Base-by-base conservation (phyloP, 768 basidiomycete species). In the Boletus fagicola region DNA sequence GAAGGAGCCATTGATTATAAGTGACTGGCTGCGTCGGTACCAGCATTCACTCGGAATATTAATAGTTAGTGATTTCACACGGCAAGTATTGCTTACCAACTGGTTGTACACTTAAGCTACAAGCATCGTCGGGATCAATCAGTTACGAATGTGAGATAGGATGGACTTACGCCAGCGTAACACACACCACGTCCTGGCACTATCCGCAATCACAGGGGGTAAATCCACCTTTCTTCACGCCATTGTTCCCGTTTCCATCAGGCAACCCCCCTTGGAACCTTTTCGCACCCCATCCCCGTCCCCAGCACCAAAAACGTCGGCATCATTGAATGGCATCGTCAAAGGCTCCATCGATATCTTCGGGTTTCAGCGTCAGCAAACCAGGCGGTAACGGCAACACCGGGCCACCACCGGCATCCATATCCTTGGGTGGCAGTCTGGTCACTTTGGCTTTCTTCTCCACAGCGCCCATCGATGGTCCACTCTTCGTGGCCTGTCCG, bases 401-500 rank as follows among this genome's bases (percentile, higher is more conserved):
- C 33, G 58, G 20, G 12, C 65, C 68, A 33, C 54, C 54, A 28
- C 65, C n/a, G n/a, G n/a, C n/a, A n/a, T n/a, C 16, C 56, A 49
- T 55, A 55, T 58, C 70, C 65, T 68, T 68, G 26, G 62, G 56
- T 11, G 63, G 64, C 26, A 52, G 64, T 60, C 56, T 66, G 33
- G 52, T 60, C 58, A 46, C 72, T 56, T 63, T 65, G 57, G 56
- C 64, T 67, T 83, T 84, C 80, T 90, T 92, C 81, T 91, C 92
- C 70, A 81, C 72, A 11, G 75, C 55, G 2, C 75, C 75, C 3
- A 77, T 65, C 18, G 77, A 70, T 0, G 77, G 64, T 3, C 77
- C 78, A 1, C 78, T 75, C 66, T 84, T 82, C 66, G 84, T 63
- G 58, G 92, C 82, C 68, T 92, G 89, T 9, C 91, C 91, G 18